phyloP scores from a whole-genome alignment of 2,329 filamentous ascomycete species.

The Hypomyces rosellus region DNA sequence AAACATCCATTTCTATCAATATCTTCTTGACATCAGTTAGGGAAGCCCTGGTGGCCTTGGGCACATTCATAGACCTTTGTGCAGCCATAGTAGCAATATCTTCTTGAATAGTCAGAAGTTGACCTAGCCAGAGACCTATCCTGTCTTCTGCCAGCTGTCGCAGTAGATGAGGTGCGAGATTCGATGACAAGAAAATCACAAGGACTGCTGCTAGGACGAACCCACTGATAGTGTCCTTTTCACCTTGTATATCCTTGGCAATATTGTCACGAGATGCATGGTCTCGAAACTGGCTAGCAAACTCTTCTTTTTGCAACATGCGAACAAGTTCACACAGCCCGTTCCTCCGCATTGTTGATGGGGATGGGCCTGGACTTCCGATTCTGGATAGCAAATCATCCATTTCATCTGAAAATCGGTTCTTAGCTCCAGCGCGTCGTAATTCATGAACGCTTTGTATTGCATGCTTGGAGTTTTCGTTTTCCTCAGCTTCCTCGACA shows the following conservation, averaged over 20 bases:
- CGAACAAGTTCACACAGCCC: slow-evolving; percentile 54
- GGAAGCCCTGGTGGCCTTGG: slow-evolving; percentile 54
- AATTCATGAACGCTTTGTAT: slow-evolving; percentile 61
- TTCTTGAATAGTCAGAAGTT: slow-evolving; percentile 45
- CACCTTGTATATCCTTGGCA: slow-evolving; percentile 52
- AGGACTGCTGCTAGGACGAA: slow-evolving; percentile 61
- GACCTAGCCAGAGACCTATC: slow-evolving; percentile 47
- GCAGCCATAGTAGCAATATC: slow-evolving; percentile 57
- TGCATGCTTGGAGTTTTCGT: slow-evolving; percentile 40
- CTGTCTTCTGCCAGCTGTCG: slow-evolving; percentile 50
- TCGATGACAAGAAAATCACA: slow-evolving; percentile 54
- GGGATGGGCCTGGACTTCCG: slow-evolving; percentile 40
- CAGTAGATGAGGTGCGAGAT: slow-evolving; percentile 54
- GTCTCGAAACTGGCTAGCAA: slow-evolving; percentile 65
- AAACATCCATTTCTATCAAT: slow-evolving; percentile 50
- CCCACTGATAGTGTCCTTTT: slow-evolving; percentile 55
- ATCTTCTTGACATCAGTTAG: slow-evolving; percentile 48
- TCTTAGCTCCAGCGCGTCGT: slow-evolving; percentile 59
- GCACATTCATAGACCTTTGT: slow-evolving; percentile 62
- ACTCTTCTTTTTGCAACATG: slow-evolving; percentile 56
- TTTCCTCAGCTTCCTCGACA: slow-evolving; percentile 29
- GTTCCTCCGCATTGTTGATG: slow-evolving; percentile 48
- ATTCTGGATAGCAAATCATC: slow-evolving; percentile 58
- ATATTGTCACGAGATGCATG: slow-evolving; percentile 66
- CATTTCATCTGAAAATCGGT: slow-evolving; percentile 59